Conservation (phyloP, 352 stramenopile genomes). For the Phytophthora vignae region DNA sequence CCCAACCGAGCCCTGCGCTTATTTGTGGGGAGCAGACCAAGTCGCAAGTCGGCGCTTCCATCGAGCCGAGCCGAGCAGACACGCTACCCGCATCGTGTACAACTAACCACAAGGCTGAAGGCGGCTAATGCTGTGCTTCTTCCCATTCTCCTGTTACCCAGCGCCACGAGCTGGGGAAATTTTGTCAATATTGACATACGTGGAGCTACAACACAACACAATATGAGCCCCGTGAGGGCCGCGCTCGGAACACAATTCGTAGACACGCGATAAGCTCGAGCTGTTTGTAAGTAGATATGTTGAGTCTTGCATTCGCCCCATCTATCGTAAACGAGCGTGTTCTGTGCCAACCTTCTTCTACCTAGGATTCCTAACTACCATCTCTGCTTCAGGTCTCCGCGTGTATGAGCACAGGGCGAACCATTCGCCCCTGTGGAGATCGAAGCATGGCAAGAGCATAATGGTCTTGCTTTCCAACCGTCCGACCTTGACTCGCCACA, state of each 20-base stretch:
- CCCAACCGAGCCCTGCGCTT: background rate
- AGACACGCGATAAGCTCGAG: constrained; percentile 10
- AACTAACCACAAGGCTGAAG: constrained; percentile 36
- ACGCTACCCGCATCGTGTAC: constrained; percentile 34
- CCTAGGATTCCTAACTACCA: too few species aligned
- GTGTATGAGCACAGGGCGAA: constrained; percentile 59
- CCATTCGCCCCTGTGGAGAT: constrained; percentile 53
- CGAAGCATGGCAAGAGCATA: constrained; percentile 58
- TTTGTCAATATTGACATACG: constrained; percentile 33
- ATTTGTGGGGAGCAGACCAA: constrained; percentile 3
- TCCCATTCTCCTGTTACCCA: constrained; percentile 19
- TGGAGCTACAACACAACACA: constrained; percentile 14
- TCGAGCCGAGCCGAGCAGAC: constrained; percentile 19
- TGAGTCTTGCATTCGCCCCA: constrained; percentile 27
- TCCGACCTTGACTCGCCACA: constrained; percentile 26
- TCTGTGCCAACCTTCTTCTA: constrained; percentile 1
- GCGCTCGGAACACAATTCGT: constrained; percentile 10
- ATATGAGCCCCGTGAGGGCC: constrained; percentile 18
- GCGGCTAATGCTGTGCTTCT: constrained; percentile 9
- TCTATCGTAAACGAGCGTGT: constrained; percentile 12
- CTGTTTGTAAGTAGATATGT: constrained; percentile 37
- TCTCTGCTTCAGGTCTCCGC: too few species aligned
- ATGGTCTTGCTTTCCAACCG: constrained; percentile 18
- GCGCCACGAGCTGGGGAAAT: constrained; percentile 15
- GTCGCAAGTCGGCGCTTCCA: constrained; percentile 10